Base-by-base conservation (phyloP, 176 grass and related monocot genomes). In the Panicum miliaceum region DNA sequence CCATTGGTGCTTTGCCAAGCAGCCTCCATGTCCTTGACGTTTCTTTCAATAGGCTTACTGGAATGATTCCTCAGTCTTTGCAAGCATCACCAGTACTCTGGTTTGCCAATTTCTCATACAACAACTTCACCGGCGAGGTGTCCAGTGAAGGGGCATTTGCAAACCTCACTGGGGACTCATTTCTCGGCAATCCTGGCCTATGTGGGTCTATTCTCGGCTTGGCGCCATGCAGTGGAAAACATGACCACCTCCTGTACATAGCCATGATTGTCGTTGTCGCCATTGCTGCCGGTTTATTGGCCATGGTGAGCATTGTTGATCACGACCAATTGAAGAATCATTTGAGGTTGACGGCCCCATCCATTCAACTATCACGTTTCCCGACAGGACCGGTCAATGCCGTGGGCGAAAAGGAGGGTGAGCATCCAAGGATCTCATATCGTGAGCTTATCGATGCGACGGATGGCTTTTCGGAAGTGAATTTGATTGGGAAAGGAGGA, bases 371-470 rank as follows among this genome's bases (percentile, higher is more conserved):
- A 13, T 53, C 58, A 64, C 70, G 22, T 84, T 75, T 52, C 32
- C 1, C 13, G 36, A 79, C 34, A 65, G 61, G 35, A 68, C 19
- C 54, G 1, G 56, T 36, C 37, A 85, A 71, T 51, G n/a, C 46
- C 12, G 47, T 34, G 4, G 80, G 77, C 23, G 46, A 89, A 75
- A 88, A 47, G 50, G 69, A 86, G 58, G 54, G 52, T 9, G 82
- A 92, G 58, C 72, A 95, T 58, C 86, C 88, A 68, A 85, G 90
- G 64, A 92, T 95, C 80, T 88, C 93, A 5, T 84, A 95, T 41
- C 75, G 83, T 26, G 85, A 92, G 84, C 90, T 95, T 18, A 42
- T 54, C 1, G 82, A 90, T n/a, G 90, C 88, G 54, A 95, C 93
- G 4, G 79, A 75, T 3, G 86, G 88, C 64, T 95, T 95, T 63